phyloP scores from a whole-genome alignment of 345 rosid species.

The Leavenworthia alabamica region DNA sequence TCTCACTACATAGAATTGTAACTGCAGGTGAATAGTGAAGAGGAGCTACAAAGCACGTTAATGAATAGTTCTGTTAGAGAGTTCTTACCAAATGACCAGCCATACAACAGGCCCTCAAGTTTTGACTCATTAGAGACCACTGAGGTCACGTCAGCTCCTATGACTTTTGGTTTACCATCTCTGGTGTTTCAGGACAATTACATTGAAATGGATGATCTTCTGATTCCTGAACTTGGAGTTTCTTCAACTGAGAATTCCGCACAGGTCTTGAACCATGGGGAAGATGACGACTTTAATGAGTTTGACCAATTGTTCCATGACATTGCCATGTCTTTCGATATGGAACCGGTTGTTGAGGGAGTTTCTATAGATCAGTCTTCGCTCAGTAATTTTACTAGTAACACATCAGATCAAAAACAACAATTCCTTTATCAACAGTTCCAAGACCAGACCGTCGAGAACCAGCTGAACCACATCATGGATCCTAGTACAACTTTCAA shows the following conservation, averaged over 20 bases:
- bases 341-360: slow-evolving; percentile 21
- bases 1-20: background rate
- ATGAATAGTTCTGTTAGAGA: slow-evolving; percentile 2
- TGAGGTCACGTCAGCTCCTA: slow-evolving; percentile 24
- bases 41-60: slow-evolving; percentile 10
- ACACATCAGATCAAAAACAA: slow-evolving; percentile 1
- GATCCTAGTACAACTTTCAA: slow-evolving; percentile 18
- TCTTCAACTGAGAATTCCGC: slow-evolving; percentile 5
- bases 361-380: background rate
- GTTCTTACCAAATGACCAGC: background rate
- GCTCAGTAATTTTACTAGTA: background rate
- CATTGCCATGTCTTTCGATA: slow-evolving; percentile 24
- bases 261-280: slow-evolving; percentile 17
- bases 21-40: slow-evolving; percentile 11
- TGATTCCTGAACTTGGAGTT: slow-evolving; percentile 32
- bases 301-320: slow-evolving; percentile 28
- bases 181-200: slow-evolving; percentile 42
- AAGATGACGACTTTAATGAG: slow-evolving; percentile 5
- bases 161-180: background rate
- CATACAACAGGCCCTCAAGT: slow-evolving; percentile 12
- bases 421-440: slow-evolving; percentile 2
- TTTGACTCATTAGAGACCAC: slow-evolving; percentile 7
- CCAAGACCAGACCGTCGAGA: slow-evolving; percentile 6
- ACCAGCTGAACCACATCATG: slow-evolving; percentile 17
- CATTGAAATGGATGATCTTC: slow-evolving; percentile 83